Evolutionary conservation across 805 yeast genomes (phyloP).

Genomic region (Schwanniomyces polymorphus): DNA sequence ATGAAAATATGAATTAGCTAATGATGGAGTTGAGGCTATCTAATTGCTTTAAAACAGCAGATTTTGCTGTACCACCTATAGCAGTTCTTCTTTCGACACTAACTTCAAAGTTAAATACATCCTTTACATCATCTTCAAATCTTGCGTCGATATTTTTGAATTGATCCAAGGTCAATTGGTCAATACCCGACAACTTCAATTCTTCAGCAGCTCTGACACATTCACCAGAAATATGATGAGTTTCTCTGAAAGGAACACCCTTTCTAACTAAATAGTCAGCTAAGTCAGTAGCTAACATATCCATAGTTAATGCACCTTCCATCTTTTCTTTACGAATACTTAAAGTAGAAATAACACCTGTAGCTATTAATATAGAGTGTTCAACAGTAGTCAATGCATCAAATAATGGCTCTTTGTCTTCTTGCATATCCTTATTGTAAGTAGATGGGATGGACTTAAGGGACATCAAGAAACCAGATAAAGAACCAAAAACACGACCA

Average conservation of each 20-base stretch:
- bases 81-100: conserved; percentile 97
- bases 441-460: conserved; percentile 97
- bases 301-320: conserved; percentile 93
- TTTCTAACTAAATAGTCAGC: conserved; percentile 97
- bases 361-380: conserved; percentile 90
- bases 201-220: conserved; percentile 93
- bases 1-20: background rate
- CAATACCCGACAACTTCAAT: conserved; percentile 75
- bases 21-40: conserved; percentile 7
- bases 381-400: conserved; percentile 88
- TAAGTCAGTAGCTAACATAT: conserved; percentile 97
- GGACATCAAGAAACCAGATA: conserved; percentile 95
- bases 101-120: conserved; percentile 87
- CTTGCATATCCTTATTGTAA: conserved; percentile 97
- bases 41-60: conserved; percentile 82
- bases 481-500: conserved; percentile 94
- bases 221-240: conserved; percentile 98
- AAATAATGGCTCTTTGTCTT: conserved; percentile 97
- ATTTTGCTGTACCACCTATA: conserved; percentile 94
- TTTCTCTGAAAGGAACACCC: conserved; percentile 99
- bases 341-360: conserved; percentile 93
- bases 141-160: conserved; percentile 77
- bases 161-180: conserved; percentile 74
- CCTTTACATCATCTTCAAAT: conserved; percentile 76
- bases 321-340: conserved; percentile 69